These are phyloP conservation scores for Hemisphaericaspora lyxosophila DNA, from an alignment of 1,139 yeast species.

Conservation along the genomic window DNA sequence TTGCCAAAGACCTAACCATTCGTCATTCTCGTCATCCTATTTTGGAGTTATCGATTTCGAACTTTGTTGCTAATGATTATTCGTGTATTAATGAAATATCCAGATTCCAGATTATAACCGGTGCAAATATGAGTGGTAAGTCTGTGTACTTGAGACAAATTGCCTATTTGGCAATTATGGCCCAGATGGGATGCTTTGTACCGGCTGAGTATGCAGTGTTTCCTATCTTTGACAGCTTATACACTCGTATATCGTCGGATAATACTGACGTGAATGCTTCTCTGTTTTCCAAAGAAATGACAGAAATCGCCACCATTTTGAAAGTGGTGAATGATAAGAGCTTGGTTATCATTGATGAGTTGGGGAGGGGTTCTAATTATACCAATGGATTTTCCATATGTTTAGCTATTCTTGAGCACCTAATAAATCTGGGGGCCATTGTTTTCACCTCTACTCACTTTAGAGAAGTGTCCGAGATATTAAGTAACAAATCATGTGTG, in stretches of 20 bases:
- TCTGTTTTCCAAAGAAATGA: constrained; percentile 52
- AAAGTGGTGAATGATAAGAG: constrained; percentile 30
- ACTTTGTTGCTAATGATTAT: constrained; percentile 39
- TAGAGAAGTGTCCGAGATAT: constrained; percentile 30
- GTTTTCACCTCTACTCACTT: constrained; percentile 42
- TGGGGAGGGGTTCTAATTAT: constrained; percentile 49
- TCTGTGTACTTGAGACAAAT: constrained; percentile 49
- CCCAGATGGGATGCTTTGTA: constrained; percentile 51
- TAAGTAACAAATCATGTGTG: constrained; percentile 28
- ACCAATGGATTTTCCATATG: constrained; percentile 43
- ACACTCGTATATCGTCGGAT: constrained; percentile 48
- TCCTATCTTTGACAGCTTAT: constrained; percentile 39
- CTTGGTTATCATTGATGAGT: constrained; percentile 48
- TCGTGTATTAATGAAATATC: constrained; percentile 32
- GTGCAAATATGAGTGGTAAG: constrained; percentile 57
- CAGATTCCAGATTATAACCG: constrained; percentile 43
- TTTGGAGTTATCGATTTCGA: constrained; percentile 23
- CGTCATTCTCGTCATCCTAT: constrained; percentile 42
- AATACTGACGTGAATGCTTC: constrained; percentile 39
- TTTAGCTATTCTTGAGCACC: constrained; percentile 34
- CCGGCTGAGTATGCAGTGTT: constrained; percentile 48
- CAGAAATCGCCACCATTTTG: constrained; percentile 43
- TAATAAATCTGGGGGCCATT: constrained; percentile 22
- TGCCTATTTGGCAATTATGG: constrained; percentile 44
- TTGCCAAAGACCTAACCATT: constrained; percentile 27